Percentiles rank a stretch among this genome's conserved stretches.
phyloP scores from a whole-genome alignment of 2,329 filamentous ascomycete species.

The Escovopsis sp. region DNA sequence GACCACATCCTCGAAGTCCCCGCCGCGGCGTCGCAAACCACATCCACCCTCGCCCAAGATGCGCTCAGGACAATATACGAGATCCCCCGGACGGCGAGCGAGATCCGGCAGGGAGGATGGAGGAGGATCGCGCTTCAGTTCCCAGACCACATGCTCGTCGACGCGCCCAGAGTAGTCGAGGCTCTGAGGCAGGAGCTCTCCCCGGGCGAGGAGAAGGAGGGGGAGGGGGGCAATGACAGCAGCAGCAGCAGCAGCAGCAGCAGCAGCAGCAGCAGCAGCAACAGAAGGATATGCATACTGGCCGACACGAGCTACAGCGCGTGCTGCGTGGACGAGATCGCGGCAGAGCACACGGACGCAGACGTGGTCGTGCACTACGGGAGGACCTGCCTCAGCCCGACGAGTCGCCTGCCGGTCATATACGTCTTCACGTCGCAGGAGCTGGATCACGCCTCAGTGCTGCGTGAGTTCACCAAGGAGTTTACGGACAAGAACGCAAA shows the following conservation, averaged over 20 bases:
- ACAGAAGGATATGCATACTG: constrained; percentile 56
- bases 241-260: too few species aligned
- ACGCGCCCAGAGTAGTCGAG: constrained; percentile 68
- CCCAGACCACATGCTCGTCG: constrained; percentile 78
- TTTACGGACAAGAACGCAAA: constrained; percentile 51
- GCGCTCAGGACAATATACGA: constrained; percentile 72
- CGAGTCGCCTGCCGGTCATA: constrained; percentile 71
- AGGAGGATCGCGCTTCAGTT: constrained; percentile 81
- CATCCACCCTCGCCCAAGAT: constrained; percentile 37
- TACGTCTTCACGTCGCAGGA: constrained; percentile 73
- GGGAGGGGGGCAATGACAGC: constrained; percentile 5
- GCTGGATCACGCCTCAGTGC: constrained; percentile 46
- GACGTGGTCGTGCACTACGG: constrained; percentile 93
- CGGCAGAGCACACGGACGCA: constrained; percentile 82
- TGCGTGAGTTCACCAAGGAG: constrained; percentile 47
- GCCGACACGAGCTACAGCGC: constrained; percentile 94
- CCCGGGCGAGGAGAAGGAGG: neutral
- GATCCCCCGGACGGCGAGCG: constrained; percentile 59
- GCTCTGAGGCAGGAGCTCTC: constrained; percentile 22
- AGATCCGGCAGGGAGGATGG: constrained; percentile 61
- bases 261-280: too few species aligned
- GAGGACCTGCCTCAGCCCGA: constrained; percentile 80
- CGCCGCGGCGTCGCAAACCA: constrained; percentile 18
- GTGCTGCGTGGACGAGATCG: constrained; percentile 94
- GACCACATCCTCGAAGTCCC: constrained; percentile 42